Evolutionary conservation across 1,284 basidiomycete genomes (phyloP).

Genomic region (Cutaneotrichosporon dermatis): DNA sequence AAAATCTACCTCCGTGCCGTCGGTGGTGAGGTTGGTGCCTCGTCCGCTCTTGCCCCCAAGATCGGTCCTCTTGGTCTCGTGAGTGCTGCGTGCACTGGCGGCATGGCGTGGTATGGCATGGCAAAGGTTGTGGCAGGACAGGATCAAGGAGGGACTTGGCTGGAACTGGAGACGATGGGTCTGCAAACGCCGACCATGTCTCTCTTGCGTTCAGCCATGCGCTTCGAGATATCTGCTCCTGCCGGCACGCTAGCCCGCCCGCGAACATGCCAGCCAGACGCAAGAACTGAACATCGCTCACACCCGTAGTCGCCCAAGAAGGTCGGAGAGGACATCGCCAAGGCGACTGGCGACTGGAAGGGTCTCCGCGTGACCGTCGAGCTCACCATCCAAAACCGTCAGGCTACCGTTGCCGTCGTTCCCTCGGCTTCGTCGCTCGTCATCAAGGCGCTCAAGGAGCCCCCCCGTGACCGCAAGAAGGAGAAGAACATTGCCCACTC

Average conservation of each 20-base stretch:
- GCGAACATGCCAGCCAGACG: neutral
- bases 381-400: slow-evolving; percentile 99
- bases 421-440: slow-evolving; percentile 97
- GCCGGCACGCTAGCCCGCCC: too few species aligned
- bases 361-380: slow-evolving; percentile 99
- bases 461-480: slow-evolving; percentile 99
- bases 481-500: slow-evolving; percentile 99
- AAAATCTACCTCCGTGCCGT: slow-evolving; percentile 99
- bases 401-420: slow-evolving; percentile 94
- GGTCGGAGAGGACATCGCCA: slow-evolving; percentile 99
- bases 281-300: neutral
- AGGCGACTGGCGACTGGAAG: slow-evolving; percentile 98
- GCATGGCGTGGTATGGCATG: too few species aligned
- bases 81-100: slow-evolving; percentile 45
- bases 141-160: too few species aligned
- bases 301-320: slow-evolving; percentile 89
- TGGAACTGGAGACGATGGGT: too few species aligned
- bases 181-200: too few species aligned
- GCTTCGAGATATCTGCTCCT: too few species aligned
- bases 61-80: slow-evolving; percentile 99
- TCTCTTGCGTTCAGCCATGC: too few species aligned
- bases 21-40: slow-evolving; percentile 99
- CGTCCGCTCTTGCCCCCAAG: slow-evolving; percentile 97
- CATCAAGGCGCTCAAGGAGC: slow-evolving; percentile 98
- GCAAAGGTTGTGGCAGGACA: too few species aligned